Conservation (phyloP, 768 basidiomycete species). For the Lactifluus hygrophoroides region DNA sequence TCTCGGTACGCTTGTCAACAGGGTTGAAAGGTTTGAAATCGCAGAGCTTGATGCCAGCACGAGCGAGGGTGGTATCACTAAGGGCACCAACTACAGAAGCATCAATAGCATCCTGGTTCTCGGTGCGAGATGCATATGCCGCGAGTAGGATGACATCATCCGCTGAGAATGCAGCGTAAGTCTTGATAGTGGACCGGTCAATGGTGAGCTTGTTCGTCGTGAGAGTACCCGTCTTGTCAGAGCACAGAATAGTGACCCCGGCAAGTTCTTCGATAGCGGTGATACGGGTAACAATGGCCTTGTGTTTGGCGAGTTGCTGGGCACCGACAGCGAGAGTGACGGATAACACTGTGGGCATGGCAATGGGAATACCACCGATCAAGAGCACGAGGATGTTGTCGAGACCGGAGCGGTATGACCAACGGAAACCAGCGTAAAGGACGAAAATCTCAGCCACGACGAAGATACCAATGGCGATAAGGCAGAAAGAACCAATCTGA, state of each 20-base stretch:
- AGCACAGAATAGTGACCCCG: slow-evolving; percentile 97
- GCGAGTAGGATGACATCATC: slow-evolving; percentile 91
- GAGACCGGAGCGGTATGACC: slow-evolving; percentile 87
- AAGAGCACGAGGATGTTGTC: slow-evolving; percentile 97
- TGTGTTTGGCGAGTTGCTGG: slow-evolving; percentile 97
- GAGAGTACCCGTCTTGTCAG: slow-evolving; percentile 96
- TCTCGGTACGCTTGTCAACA: slow-evolving; percentile 98
- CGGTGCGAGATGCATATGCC: slow-evolving; percentile 93
- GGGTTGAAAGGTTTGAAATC: slow-evolving; percentile 99
- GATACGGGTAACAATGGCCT: slow-evolving; percentile 99
- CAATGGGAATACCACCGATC: slow-evolving; percentile 99
- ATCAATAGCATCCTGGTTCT: slow-evolving; percentile 99
- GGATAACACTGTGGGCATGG: slow-evolving; percentile 97
- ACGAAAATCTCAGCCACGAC: slow-evolving; percentile 90
- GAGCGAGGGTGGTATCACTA: slow-evolving; percentile 64
- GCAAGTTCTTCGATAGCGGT: slow-evolving; percentile 98
- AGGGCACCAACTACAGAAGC: slow-evolving; percentile 74
- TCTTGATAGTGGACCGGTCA: slow-evolving; percentile 84
- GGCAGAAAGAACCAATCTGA: slow-evolving; percentile 95
- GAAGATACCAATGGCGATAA: slow-evolving; percentile 94
- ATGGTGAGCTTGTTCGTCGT: slow-evolving; percentile 99
- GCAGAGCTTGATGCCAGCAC: slow-evolving; percentile 87
- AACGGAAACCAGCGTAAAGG: slow-evolving; percentile 87
- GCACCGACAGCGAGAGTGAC: slow-evolving; percentile 99
- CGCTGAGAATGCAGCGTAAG: slow-evolving; percentile 79